Evolutionary conservation across 148 eudicot genomes (phyloP).

Genomic region (Silene conica): DNA sequence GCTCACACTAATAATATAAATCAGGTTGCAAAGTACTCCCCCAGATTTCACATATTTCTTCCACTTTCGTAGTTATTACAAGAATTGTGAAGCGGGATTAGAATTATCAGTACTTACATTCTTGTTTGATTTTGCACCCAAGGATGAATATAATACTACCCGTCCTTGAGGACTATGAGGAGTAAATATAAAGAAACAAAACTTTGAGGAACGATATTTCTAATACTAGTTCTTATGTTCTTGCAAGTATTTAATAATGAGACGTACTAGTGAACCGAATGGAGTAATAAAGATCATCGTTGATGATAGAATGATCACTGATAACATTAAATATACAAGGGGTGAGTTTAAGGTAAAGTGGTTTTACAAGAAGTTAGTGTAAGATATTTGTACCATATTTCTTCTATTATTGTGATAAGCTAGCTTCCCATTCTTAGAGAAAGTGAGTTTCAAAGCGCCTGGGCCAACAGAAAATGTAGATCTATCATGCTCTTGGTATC

Average conservation of each 20-base stretch:
- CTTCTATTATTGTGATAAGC: constrained; percentile 38
- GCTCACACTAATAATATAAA: not conserved
- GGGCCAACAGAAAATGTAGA: constrained; percentile 52
- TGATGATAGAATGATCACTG: not conserved
- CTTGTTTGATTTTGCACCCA: not conserved
- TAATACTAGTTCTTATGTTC: not conserved
- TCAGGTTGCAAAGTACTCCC: not conserved
- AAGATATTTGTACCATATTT: constrained; percentile 42
- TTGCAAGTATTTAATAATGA: not conserved
- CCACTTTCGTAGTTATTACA: not conserved
- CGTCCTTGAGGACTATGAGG: not conserved
- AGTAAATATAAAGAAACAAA: not conserved
- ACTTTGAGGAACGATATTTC: not conserved
- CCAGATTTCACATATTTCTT: not conserved
- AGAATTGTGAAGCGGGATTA: not conserved
- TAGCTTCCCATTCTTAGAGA: constrained; percentile 41
- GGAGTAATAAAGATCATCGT: not conserved
- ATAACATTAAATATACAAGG: too few species aligned
- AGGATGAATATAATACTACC: too few species aligned
- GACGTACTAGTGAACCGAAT: not conserved
- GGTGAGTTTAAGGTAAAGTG: not conserved
- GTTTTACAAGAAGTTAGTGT: not conserved
- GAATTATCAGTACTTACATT: not conserved
- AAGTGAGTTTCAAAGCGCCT: constrained; percentile 48
- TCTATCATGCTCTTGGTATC: constrained; percentile 31